A percentile compares a stretch with the other conserved stretches of the same genome.
phyloP scores from a whole-genome alignment of 1,284 basidiomycete genomes.

The Peniophora sp. region DNA sequence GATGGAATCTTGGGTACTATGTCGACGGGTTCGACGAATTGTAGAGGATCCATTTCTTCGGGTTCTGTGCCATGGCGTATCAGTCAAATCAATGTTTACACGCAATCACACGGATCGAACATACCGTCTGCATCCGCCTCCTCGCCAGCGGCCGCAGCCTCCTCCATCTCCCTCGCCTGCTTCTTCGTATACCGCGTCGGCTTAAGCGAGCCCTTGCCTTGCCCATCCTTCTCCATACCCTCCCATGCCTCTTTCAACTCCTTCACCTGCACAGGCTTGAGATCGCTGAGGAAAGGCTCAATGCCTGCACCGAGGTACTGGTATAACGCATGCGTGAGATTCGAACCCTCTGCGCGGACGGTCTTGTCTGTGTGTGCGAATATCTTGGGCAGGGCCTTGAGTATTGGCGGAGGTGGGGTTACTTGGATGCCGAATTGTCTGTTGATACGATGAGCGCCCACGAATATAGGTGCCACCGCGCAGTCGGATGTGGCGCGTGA shows the following conservation, averaged over 20 bases:
- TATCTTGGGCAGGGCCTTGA: constrained; percentile 88
- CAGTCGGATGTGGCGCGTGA: constrained; percentile 4
- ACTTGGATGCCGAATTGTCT: constrained; percentile 82
- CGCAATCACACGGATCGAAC: constrained; percentile 5
- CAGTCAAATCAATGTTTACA: background rate
- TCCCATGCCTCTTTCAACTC: constrained; percentile 92
- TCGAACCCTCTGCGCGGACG: constrained; percentile 87
- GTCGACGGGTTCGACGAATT: constrained; percentile 80
- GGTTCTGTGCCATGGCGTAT: constrained; percentile 24
- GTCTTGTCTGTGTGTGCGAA: constrained; percentile 95
- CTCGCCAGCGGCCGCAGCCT: constrained; percentile 34
- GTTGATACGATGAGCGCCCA: constrained; percentile 1
- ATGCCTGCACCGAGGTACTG: constrained; percentile 86
- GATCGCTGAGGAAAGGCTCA: constrained; percentile 80
- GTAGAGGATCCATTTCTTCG: constrained; percentile 69
- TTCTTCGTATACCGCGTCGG: constrained; percentile 76
- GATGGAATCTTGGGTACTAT: constrained; percentile 70
- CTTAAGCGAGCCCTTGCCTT: constrained; percentile 75
- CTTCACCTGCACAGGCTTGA: constrained; percentile 98
- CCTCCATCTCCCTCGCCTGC: constrained; percentile 69
- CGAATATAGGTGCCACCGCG: background rate
- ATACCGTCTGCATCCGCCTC: constrained; percentile 26
- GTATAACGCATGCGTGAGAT: constrained; percentile 75
- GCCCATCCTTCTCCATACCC: constrained; percentile 72
- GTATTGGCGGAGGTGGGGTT: constrained; percentile 69